phyloP scores from a whole-genome alignment of 768 basidiomycete species.

The Amanita rimosa region DNA sequence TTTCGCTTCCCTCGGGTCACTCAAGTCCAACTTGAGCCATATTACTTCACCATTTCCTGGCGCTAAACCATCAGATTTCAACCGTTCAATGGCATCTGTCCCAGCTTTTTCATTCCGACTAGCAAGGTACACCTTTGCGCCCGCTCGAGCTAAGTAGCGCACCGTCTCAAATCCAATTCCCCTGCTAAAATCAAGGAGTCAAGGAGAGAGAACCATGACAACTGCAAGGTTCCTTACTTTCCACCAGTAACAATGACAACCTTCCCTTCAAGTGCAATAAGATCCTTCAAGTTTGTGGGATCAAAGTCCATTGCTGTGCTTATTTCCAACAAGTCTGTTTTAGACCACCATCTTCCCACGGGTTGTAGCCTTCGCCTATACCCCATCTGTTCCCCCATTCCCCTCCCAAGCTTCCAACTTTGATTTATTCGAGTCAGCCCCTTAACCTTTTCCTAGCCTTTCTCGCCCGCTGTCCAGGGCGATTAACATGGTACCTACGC shows the following conservation, averaged over 20 bases:
- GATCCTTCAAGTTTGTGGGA: slow-evolving; percentile 20
- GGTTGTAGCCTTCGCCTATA: no score
- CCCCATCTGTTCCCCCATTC: no score
- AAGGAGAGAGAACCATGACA: neutral
- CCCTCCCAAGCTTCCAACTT: no score
- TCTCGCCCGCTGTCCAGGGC: no score
- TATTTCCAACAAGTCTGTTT: no score
- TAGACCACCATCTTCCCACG: no score
- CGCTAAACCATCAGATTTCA: slow-evolving; percentile 31
- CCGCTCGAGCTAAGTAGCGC: slow-evolving; percentile 35
- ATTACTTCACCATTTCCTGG: slow-evolving; percentile 34
- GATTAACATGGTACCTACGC: no score
- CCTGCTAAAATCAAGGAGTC: slow-evolving; percentile 9
- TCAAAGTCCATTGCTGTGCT: slow-evolving; percentile 4
- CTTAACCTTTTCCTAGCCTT: no score
- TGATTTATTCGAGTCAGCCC: no score
- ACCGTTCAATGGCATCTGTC: slow-evolving; percentile 31
- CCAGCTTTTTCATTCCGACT: slow-evolving; percentile 37
- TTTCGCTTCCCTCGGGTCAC: slow-evolving; percentile 35
- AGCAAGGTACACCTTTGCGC: slow-evolving; percentile 51
- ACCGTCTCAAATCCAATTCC: slow-evolving; percentile 38
- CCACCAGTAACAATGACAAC: slow-evolving; percentile 48
- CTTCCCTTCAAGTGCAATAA: slow-evolving; percentile 36
- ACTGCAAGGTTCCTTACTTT: slow-evolving; percentile 25
- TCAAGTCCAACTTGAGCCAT: slow-evolving; percentile 42